Percentiles rank a stretch among this genome's conserved stretches.
Conservation (phyloP, 352 stramenopile genomes). For the Phytopythium aichiense region DNA sequence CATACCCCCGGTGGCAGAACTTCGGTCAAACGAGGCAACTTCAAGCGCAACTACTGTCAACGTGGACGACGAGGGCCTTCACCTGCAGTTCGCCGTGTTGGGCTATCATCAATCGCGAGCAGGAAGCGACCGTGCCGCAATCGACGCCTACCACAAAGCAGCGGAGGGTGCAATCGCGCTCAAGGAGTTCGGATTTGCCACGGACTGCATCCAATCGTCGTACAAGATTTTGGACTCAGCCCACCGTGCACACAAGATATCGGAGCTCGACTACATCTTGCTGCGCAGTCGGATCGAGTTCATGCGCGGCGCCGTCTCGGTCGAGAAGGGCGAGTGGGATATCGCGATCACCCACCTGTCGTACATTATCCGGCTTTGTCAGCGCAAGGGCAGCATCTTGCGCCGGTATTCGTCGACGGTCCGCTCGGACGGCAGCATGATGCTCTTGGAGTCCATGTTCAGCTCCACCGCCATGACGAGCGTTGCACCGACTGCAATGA, state of each 20-base stretch:
- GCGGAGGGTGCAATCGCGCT: conserved; percentile 51
- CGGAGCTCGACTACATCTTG: conserved; percentile 56
- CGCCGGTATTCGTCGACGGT: conserved; percentile 46
- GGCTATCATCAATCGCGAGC: conserved; percentile 64
- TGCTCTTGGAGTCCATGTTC: conserved; percentile 16
- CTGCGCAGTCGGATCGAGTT: conserved; percentile 71
- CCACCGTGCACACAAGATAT: conserved; percentile 33
- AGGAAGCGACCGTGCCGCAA: conserved; percentile 38
- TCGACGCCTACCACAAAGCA: conserved; percentile 62
- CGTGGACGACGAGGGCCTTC: conserved; percentile 4
- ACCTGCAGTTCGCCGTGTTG: conserved; percentile 60
- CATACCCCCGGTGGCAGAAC: not conserved
- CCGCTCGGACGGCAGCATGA: conserved; percentile 17
- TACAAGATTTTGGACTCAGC: conserved; percentile 58
- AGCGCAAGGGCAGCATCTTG: conserved; percentile 57
- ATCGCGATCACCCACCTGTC: conserved; percentile 58
- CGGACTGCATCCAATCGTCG: conserved; percentile 74
- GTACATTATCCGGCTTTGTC: conserved; percentile 57
- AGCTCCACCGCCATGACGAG: conserved; percentile 23
- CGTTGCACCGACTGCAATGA: conserved; percentile 6
- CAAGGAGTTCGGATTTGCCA: conserved; percentile 58
- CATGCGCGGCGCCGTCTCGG: conserved; percentile 57
- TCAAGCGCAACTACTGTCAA: not conserved
- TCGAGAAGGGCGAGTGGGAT: conserved; percentile 70
- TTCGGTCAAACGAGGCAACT: not conserved